phyloP scores from a whole-genome alignment of 192 early-diverging fungal species.

The Anaeromyces robustus region DNA sequence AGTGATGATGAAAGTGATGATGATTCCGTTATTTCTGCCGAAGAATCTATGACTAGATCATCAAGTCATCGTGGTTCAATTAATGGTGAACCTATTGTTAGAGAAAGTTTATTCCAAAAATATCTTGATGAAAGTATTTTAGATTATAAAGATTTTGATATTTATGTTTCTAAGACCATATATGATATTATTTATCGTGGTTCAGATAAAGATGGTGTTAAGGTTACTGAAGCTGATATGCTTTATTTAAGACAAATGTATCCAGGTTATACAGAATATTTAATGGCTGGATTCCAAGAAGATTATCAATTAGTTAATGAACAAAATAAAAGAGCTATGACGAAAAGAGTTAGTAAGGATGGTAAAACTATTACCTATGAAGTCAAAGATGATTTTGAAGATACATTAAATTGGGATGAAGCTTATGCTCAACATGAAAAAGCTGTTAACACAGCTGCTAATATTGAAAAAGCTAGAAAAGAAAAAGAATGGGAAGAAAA shows the following conservation, averaged over 20 bases:
- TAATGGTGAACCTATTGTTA: neutral
- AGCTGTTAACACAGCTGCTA: neutral
- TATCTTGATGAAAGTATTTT: neutral
- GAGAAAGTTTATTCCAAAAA: neutral
- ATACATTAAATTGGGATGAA: neutral
- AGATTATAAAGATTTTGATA: neutral
- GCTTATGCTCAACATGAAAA: neutral
- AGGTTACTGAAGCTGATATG: neutral
- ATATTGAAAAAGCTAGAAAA: neutral
- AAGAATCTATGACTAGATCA: neutral
- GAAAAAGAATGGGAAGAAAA: neutral
- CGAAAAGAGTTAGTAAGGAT: neutral
- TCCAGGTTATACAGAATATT: neutral
- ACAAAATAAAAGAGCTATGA: neutral
- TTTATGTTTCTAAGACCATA: neutral
- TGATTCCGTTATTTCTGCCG: neutral
- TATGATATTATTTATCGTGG: neutral
- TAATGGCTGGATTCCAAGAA: neutral
- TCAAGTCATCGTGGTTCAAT: neutral
- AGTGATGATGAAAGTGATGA: neutral
- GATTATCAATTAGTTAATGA: neutral
- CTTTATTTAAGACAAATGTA: neutral
- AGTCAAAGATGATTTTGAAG: neutral
- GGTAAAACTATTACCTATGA: neutral
- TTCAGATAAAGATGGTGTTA: neutral